phyloP scores from a whole-genome alignment of 129 eudicot genomes.

The Saussurea involucrata region DNA sequence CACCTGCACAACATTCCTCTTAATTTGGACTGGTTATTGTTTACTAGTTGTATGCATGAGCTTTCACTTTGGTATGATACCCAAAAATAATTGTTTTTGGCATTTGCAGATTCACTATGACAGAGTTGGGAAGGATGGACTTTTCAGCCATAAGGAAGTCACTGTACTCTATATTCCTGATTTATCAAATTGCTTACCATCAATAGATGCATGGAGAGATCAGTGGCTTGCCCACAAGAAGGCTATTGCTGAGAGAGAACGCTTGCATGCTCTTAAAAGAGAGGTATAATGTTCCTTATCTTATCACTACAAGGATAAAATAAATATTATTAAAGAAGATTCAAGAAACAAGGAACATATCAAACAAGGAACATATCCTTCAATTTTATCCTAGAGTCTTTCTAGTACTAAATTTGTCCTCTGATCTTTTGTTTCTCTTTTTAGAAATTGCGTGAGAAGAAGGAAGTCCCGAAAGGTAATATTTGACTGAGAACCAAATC shows the following conservation, averaged over 20 bases:
- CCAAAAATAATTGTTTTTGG: neutral
- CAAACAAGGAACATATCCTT: too few relatives aligned
- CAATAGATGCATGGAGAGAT: conserved; percentile 75
- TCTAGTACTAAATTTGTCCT: conserved; percentile 1
- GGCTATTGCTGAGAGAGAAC: conserved; percentile 73
- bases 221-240: conserved; percentile 85
- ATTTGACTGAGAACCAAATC: neutral
- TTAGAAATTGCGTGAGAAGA: conserved; percentile 55
- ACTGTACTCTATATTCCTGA: conserved; percentile 88
- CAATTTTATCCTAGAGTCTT: neutral
- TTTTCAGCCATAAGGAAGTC: conserved; percentile 88
- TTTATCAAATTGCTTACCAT: conserved; percentile 83
- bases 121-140: conserved; percentile 86
- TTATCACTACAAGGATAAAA: conserved; percentile 1
- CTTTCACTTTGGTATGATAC: neutral
- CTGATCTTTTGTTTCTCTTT: conserved; percentile 11
- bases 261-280: conserved; percentile 38
- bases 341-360: neutral
- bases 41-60: neutral
- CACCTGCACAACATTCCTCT: neutral
- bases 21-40: neutral
- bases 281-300: conserved; percentile 43
- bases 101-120: conserved; percentile 87
- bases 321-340: neutral
- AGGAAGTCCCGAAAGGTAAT: conserved; percentile 63